A percentile compares a stretch with the other conserved stretches of the same genome.
These are phyloP conservation scores for Apophysomyces elegans DNA, from an alignment of 371 early-diverging fungal species.

Conservation along the genomic window DNA sequence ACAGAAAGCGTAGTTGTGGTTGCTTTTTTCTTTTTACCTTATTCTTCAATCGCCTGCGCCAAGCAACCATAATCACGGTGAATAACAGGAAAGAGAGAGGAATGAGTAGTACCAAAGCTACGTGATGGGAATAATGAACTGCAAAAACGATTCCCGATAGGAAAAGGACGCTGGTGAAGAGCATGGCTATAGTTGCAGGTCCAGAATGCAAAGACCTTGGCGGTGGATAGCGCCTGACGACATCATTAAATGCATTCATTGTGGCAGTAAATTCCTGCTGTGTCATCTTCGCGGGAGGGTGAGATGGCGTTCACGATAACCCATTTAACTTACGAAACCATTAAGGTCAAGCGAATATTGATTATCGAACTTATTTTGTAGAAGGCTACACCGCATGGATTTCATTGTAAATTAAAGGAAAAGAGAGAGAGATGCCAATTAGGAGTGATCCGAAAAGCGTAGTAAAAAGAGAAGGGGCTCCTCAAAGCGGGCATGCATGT, in stretches of 20 bases:
- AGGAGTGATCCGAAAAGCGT: constrained; percentile 2
- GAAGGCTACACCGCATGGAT: constrained; percentile 40
- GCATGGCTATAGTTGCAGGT: constrained; percentile 14
- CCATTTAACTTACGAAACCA: constrained; percentile 26
- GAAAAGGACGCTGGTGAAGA: constrained; percentile 18
- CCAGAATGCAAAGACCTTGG: constrained; percentile 30
- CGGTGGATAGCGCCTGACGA: constrained; percentile 35
- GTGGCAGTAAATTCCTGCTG: constrained; percentile 40
- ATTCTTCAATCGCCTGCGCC: constrained; percentile 30
- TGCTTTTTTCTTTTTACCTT: constrained; percentile 21
- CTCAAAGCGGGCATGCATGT: constrained; percentile 7
- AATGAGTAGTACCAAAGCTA: constrained; percentile 25
- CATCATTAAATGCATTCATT: constrained; percentile 45
- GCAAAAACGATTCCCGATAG: constrained; percentile 25
- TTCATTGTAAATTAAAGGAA: constrained; percentile 27
- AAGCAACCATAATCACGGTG: constrained; percentile 27
- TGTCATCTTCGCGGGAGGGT: constrained; percentile 30
- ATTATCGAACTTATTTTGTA: constrained; percentile 36
- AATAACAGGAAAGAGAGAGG: constrained; percentile 31
- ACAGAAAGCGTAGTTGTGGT: background rate
- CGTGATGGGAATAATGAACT: constrained; percentile 38
- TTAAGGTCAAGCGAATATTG: constrained; percentile 43
- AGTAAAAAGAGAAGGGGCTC: constrained; percentile 11
- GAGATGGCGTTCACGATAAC: background rate
- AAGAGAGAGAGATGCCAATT: constrained; percentile 12